Conservation (phyloP, 2,329 filamentous ascomycete genomes). For the Geosmithia morbida region DNA sequence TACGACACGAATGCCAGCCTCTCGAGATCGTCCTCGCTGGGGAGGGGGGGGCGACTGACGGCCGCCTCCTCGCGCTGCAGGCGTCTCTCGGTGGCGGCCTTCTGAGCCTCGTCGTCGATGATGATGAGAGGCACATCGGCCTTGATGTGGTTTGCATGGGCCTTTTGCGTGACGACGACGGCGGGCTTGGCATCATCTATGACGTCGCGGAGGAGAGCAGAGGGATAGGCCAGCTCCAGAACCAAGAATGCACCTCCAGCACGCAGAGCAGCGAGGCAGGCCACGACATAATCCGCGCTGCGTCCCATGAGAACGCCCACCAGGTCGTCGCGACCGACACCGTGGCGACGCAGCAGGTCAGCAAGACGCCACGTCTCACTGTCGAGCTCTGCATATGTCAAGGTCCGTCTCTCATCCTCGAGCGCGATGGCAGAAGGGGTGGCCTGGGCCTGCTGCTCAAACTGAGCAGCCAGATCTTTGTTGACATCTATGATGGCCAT, state of each 20-base stretch:
- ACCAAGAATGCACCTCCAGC: constrained; percentile 72
- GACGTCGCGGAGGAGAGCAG: constrained; percentile 59
- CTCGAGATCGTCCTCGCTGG: constrained; percentile 54
- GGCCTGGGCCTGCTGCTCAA: constrained; percentile 50
- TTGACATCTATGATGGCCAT: constrained; percentile 56
- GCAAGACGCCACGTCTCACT: constrained; percentile 50
- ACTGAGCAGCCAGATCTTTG: constrained; percentile 61
- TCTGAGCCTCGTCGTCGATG: constrained; percentile 35
- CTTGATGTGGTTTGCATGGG: constrained; percentile 49
- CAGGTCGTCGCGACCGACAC: constrained; percentile 57
- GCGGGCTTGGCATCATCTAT: constrained; percentile 60
- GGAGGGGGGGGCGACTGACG: constrained; percentile 33
- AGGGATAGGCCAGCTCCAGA: constrained; percentile 65
- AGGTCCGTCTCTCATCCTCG: constrained; percentile 51
- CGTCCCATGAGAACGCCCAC: constrained; percentile 65
- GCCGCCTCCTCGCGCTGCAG: constrained; percentile 8
- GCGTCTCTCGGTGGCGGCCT: constrained; percentile 8
- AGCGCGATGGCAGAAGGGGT: constrained; percentile 58
- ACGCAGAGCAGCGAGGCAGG: constrained; percentile 62
- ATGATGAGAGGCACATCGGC: constrained; percentile 47
- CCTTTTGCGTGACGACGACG: constrained; percentile 54
- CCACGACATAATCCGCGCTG: constrained; percentile 66
- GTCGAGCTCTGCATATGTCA: constrained; percentile 63
- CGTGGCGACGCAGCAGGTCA: constrained; percentile 46
- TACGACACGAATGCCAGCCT: constrained; percentile 69